A percentile compares a stretch with the other conserved stretches of the same genome.
Conservation (phyloP, 2,329 filamentous ascomycete genomes). For the Dothistroma septosporum region DNA sequence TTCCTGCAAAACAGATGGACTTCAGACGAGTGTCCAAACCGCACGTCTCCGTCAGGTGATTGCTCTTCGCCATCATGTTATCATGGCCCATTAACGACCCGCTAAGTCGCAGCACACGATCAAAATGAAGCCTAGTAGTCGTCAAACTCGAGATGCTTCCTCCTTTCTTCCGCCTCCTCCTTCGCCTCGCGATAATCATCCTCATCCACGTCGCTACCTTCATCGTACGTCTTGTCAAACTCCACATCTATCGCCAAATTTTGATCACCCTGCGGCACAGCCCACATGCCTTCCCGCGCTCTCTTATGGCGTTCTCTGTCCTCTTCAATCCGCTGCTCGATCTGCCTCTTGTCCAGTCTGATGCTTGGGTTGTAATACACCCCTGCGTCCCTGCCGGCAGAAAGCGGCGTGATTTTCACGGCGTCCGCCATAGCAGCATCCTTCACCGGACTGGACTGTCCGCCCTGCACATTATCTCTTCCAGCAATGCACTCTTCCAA, state of each 20-base stretch:
- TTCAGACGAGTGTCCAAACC: no score
- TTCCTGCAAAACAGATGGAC: no score
- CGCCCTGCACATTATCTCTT: constrained; percentile 51
- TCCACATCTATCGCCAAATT: constrained; percentile 63
- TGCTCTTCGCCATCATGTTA: no score
- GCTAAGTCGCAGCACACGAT: constrained; percentile 6
- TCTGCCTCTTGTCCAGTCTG: constrained; percentile 74
- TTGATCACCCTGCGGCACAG: constrained; percentile 48
- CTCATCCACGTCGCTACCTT: constrained; percentile 78
- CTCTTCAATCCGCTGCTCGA: constrained; percentile 95
- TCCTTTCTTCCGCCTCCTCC: constrained; percentile 65
- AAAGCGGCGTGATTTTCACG: constrained; percentile 24
- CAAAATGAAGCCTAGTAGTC: constrained; percentile 12
- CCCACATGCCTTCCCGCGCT: constrained; percentile 88
- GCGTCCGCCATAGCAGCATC: constrained; percentile 4
- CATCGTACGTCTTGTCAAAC: constrained; percentile 78
- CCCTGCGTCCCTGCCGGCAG: constrained; percentile 17
- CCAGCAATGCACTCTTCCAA: constrained; percentile 81
- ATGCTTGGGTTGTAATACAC: constrained; percentile 27
- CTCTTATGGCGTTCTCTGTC: constrained; percentile 93
- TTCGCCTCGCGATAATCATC: constrained; percentile 74
- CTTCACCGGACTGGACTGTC: constrained; percentile 13
- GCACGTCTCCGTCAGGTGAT: no score
- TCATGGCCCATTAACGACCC: constrained; percentile 7
- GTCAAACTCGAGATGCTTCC: constrained; percentile 44